Evolutionary conservation across 179 eudicot species (phyloP).

Genomic region (Silene noctiflora): DNA sequence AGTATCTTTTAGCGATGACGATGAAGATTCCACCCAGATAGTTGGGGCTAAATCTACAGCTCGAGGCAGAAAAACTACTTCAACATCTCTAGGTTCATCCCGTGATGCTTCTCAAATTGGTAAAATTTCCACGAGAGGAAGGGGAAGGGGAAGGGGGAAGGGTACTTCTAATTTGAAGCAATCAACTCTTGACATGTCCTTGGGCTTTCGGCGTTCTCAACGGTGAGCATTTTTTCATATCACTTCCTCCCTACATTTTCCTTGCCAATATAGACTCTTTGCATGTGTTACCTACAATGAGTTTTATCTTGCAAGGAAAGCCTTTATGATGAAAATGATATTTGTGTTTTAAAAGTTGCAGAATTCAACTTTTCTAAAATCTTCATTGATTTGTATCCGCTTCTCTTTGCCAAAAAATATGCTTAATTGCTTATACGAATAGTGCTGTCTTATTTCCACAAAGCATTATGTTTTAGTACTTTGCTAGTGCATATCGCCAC

Average conservation of each 20-base stretch:
- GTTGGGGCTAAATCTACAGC: conserved; percentile 41
- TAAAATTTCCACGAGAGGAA: conserved; percentile 44
- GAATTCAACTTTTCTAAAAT: neutral
- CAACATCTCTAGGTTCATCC: conserved; percentile 28
- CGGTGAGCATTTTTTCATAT: conserved; percentile 26
- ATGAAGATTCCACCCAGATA: conserved; percentile 59
- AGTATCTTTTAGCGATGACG: conserved; percentile 77
- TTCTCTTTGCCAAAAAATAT: conserved; percentile 1
- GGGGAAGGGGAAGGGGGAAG: conserved; percentile 44
- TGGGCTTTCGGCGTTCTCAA: conserved; percentile 44
- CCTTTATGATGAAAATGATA: neutral
- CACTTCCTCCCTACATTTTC: neutral
- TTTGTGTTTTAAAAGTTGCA: neutral
- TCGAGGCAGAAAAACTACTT: conserved; percentile 56
- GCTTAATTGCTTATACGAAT: no score
- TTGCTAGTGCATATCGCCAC: neutral
- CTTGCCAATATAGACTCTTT: neutral
- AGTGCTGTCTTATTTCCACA: neutral
- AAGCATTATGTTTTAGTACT: neutral
- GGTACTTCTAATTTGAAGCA: conserved; percentile 42
- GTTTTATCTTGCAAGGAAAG: neutral
- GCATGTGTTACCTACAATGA: conserved; percentile 5
- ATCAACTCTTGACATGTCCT: conserved; percentile 46
- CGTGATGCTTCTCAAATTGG: conserved; percentile 32
- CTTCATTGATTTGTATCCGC: neutral